These are phyloP conservation scores for Tuber aestivum DNA, from an alignment of 495 filamentous ascomycete genomes.

Conservation along the genomic window DNA sequence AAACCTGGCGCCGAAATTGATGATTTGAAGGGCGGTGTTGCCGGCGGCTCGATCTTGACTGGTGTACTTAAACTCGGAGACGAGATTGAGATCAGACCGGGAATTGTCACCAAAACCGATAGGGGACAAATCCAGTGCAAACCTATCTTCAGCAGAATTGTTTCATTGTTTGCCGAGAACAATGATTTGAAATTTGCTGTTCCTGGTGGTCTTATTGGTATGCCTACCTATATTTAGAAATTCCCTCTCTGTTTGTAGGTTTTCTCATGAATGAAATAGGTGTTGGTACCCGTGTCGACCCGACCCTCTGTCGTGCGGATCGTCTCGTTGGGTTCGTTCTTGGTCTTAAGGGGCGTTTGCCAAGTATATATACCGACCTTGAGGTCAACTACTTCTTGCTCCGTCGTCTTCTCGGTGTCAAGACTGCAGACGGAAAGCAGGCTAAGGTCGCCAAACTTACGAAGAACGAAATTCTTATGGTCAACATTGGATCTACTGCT, in stretches of 20 bases:
- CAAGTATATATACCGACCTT: conserved; percentile 92
- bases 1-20: conserved; percentile 99
- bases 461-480: conserved; percentile 98
- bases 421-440: conserved; percentile 97
- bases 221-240: conserved; percentile 16
- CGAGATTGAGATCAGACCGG: conserved; percentile 95
- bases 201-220: conserved; percentile 82
- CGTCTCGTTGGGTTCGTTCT: conserved; percentile 97
- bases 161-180: conserved; percentile 91
- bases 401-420: conserved; percentile 87
- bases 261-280: conserved; percentile 45
- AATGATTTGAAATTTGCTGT: conserved; percentile 98
- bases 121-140: conserved; percentile 91
- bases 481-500: conserved; percentile 96
- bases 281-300: conserved; percentile 95
- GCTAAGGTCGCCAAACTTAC: conserved; percentile 95
- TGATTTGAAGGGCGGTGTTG: conserved; percentile 96
- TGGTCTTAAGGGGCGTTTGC: conserved; percentile 81
- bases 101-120: conserved; percentile 89
- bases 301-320: conserved; percentile 95
- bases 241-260: not conserved
- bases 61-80: conserved; percentile 93
- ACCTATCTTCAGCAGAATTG: conserved; percentile 90
- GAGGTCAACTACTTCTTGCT: conserved; percentile 99
- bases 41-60: conserved; percentile 90